A percentile compares a stretch with the other conserved stretches of the same genome.
phyloP scores from a whole-genome alignment of 176 grass and related monocot species.

The Bolboschoenus planiculmis region DNA sequence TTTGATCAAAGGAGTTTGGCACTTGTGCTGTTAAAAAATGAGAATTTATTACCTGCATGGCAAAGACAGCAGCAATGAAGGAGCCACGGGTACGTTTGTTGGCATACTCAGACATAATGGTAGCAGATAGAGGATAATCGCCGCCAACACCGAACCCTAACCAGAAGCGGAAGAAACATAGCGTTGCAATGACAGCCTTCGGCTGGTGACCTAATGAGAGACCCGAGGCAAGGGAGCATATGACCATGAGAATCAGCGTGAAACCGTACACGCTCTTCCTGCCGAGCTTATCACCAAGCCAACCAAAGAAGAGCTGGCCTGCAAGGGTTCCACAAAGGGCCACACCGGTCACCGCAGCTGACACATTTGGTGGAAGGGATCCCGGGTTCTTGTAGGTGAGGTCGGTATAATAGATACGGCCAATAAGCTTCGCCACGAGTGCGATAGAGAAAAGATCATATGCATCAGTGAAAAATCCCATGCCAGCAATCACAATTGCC shows the following conservation, averaged over 20 bases:
- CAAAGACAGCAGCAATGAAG: conserved; percentile 85
- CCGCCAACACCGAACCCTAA: conserved; percentile 68
- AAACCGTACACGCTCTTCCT: not conserved
- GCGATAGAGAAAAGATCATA: conserved; percentile 73
- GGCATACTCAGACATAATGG: conserved; percentile 79
- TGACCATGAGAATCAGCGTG: conserved; percentile 40
- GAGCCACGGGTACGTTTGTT: conserved; percentile 71
- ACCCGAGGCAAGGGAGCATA: conserved; percentile 51
- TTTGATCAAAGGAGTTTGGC: too few species aligned
- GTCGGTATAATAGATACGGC: conserved; percentile 70
- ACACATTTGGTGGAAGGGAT: not conserved
- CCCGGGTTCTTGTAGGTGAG: conserved; percentile 27
- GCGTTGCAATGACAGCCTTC: conserved; percentile 35
- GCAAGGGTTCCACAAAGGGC: not conserved
- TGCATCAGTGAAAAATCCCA: conserved; percentile 87
- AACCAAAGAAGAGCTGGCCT: not conserved
- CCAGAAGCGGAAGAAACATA: conserved; percentile 84
- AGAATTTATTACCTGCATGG: conserved; percentile 21
- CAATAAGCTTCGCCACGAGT: conserved; percentile 50
- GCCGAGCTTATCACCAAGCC: not conserved
- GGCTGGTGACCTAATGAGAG: conserved; percentile 46
- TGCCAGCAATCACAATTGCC: conserved; percentile 68
- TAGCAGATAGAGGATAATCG: conserved; percentile 61
- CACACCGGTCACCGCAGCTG: not conserved
- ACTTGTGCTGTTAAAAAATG: not conserved